These are phyloP conservation scores for Cubamyces sp. DNA, from an alignment of 768 basidiomycete species.

Conservation along the genomic window DNA sequence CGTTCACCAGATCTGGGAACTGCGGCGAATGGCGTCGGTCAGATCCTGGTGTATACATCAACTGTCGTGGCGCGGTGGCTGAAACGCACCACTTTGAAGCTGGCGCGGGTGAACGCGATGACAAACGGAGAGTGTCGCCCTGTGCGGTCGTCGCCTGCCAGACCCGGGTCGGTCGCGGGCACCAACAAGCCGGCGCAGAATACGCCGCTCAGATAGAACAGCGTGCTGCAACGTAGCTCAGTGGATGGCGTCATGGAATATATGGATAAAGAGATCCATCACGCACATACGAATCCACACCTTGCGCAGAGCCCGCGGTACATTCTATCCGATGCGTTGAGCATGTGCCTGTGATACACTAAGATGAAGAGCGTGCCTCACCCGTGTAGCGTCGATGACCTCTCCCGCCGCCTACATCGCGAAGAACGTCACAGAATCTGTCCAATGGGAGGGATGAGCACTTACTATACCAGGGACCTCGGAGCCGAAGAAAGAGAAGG, in stretches of 20 bases:
- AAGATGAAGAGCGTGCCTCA: neutral
- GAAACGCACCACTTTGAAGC: conserved; percentile 45
- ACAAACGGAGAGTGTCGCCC: conserved; percentile 50
- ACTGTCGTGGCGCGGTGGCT: too few relatives aligned
- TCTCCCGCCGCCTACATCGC: conserved; percentile 33
- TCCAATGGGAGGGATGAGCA: neutral
- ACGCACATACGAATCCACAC: conserved; percentile 36
- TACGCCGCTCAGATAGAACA: conserved; percentile 48
- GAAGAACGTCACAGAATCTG: neutral
- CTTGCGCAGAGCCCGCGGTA: conserved; percentile 32
- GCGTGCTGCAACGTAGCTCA: conserved; percentile 22
- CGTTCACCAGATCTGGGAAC: conserved; percentile 45
- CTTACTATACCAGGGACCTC: conserved; percentile 36
- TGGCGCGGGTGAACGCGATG: conserved; percentile 46
- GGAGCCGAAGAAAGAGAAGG: conserved; percentile 47
- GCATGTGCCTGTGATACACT: neutral
- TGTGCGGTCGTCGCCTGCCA: conserved; percentile 37
- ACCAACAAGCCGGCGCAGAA: conserved; percentile 49
- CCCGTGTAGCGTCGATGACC: conserved; percentile 35
- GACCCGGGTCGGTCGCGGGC: conserved; percentile 38
- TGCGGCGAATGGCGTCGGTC: conserved; percentile 5
- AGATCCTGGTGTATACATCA: too few relatives aligned
- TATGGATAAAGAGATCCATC: neutral
- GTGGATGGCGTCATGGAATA: neutral
- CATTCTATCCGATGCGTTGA: conserved; percentile 27